Percentiles rank a stretch among this genome's conserved stretches.
These are phyloP conservation scores for Glycyrrhiza uralensis DNA, from an alignment of 306 rosid species.

Conservation along the genomic window DNA sequence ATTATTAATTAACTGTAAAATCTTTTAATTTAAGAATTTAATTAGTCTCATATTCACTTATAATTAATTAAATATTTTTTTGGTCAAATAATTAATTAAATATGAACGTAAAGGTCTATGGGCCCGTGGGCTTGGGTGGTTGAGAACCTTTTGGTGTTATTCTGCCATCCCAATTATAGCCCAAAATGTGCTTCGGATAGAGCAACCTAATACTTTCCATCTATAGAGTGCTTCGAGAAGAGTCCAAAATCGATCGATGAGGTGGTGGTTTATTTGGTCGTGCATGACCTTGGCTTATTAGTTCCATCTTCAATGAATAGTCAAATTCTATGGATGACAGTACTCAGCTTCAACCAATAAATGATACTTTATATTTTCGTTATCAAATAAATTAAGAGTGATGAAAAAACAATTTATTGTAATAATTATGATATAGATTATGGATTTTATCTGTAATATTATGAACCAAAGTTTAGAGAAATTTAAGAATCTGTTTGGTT, in stretches of 20 bases:
- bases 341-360: neutral
- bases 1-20: too few species aligned
- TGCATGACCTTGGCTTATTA: neutral
- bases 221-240: neutral
- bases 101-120: too few species aligned
- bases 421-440: neutral
- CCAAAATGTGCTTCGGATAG: neutral
- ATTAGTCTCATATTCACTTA: too few species aligned
- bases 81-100: too few species aligned
- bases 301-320: neutral
- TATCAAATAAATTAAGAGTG: neutral
- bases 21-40: too few species aligned
- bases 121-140: too few species aligned
- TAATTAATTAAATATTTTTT: too few species aligned
- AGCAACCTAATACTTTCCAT: neutral
- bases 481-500: too few species aligned
- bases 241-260: neutral
- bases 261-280: neutral
- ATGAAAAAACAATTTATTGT: neutral
- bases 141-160: too few species aligned
- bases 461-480: too few species aligned
- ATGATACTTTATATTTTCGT: neutral
- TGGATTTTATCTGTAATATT: neutral
- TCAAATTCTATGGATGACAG: neutral
- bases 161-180: too few species aligned